Conservation (phyloP, 148 eudicot species). For the Spergularia marina region DNA sequence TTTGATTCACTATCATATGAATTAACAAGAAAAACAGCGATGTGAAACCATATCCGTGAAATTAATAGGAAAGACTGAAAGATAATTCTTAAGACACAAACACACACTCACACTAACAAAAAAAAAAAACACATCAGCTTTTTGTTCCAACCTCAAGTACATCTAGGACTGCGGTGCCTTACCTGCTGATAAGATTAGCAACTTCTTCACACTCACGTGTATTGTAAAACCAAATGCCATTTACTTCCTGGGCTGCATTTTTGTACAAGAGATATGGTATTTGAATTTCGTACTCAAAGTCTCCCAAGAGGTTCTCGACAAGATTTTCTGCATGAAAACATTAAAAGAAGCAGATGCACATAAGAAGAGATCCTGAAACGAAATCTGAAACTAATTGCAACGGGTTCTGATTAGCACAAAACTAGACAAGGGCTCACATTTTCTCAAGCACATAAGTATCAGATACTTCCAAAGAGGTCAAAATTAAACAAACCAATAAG, state of each 20-base stretch:
- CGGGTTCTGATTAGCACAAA: background rate
- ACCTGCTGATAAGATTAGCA: slow-evolving; percentile 84
- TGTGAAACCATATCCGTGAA: background rate
- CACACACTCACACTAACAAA: background rate
- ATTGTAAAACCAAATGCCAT: slow-evolving; percentile 95
- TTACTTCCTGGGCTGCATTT: slow-evolving; percentile 87
- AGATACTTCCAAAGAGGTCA: no score
- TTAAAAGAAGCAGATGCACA: background rate
- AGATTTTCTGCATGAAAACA: slow-evolving; percentile 61
- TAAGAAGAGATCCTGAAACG: background rate
- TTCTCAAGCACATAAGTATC: no score
- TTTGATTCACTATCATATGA: background rate
- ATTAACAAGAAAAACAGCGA: background rate
- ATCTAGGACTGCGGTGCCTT: slow-evolving; percentile 2
- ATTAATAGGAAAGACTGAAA: background rate
- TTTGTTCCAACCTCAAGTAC: background rate
- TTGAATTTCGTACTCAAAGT: slow-evolving; percentile 89
- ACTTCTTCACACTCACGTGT: slow-evolving; percentile 84
- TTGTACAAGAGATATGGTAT: slow-evolving; percentile 79
- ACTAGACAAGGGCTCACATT: no score
- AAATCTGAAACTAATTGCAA: background rate
- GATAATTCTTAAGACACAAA: no score
- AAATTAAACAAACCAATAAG: no score
- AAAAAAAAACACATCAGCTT: background rate
- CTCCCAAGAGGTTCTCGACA: slow-evolving; percentile 84